These are phyloP conservation scores for Thelonectria olida DNA, from an alignment of 2,329 filamentous ascomycete species.

Conservation along the genomic window DNA sequence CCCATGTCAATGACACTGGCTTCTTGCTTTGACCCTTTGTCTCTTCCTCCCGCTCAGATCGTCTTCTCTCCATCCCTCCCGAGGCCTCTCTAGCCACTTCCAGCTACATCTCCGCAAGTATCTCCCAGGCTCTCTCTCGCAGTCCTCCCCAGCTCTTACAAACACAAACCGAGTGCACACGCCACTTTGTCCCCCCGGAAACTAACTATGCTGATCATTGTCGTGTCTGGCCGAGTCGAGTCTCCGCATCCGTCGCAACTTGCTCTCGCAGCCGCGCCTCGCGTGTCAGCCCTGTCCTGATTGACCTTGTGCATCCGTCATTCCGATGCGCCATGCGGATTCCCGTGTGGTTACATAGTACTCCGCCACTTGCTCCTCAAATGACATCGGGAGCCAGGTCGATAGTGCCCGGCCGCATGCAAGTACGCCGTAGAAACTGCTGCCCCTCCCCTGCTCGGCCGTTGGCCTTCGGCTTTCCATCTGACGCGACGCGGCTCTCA, in stretches of 20 bases:
- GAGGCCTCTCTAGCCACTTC: slow-evolving; percentile 6
- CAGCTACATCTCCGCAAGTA: neutral
- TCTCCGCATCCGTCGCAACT: slow-evolving; percentile 33
- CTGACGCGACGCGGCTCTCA: slow-evolving; percentile 33
- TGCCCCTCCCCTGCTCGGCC: slow-evolving; percentile 25
- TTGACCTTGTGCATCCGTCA: slow-evolving; percentile 32
- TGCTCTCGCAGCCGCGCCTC: slow-evolving; percentile 39
- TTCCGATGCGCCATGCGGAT: slow-evolving; percentile 21
- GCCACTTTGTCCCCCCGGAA: slow-evolving; percentile 38
- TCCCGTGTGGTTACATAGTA: slow-evolving; percentile 22
- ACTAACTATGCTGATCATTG: slow-evolving; percentile 40
- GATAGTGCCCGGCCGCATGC: neutral
- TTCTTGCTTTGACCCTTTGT: slow-evolving; percentile 3
- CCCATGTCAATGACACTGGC: slow-evolving; percentile 2
- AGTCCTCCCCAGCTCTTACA: neutral
- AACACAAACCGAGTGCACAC: slow-evolving; percentile 27
- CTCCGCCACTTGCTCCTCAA: slow-evolving; percentile 26
- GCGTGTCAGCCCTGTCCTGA: slow-evolving; percentile 40
- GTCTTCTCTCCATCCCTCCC: slow-evolving; percentile 7
- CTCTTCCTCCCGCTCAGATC: neutral
- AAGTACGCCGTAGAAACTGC: slow-evolving; percentile 4
- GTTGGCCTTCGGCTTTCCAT: slow-evolving; percentile 24
- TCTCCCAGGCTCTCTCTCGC: neutral
- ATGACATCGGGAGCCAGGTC: neutral
- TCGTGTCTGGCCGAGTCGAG: slow-evolving; percentile 38